A percentile compares a stretch with the other conserved stretches of the same genome.
Evolutionary conservation across 805 yeast species (phyloP).

Genomic region (Hanseniaspora clermontiae): DNA sequence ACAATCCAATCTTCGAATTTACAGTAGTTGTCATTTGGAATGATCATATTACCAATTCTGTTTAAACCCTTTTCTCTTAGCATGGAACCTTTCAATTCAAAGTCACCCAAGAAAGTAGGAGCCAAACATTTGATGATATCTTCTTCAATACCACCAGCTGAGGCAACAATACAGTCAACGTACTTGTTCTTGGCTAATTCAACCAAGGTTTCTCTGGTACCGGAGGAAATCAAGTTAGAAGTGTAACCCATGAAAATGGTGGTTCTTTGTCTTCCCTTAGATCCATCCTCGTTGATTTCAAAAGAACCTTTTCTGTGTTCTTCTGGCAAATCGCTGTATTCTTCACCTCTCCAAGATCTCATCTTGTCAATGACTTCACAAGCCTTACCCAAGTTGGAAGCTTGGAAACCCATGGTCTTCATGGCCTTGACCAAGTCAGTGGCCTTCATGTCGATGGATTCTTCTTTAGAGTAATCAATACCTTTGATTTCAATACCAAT

Average conservation of each 20-base stretch:
- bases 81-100: conserved; percentile 62
- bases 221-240: conserved; percentile 88
- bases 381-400: conserved; percentile 70
- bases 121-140: conserved; percentile 93
- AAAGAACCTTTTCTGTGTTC: conserved; percentile 62
- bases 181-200: conserved; percentile 85
- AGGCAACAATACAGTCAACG: conserved; percentile 90
- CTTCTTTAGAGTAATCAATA: conserved; percentile 72
- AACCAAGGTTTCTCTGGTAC: conserved; percentile 80
- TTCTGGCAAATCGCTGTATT: conserved; percentile 53
- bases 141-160: conserved; percentile 98
- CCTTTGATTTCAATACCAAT: conserved; percentile 66
- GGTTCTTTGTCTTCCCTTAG: conserved; percentile 60
- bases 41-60: conserved; percentile 91
- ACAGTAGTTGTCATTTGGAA: conserved; percentile 96
- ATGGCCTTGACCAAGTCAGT: conserved; percentile 65
- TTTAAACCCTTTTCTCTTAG: conserved; percentile 93
- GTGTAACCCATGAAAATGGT: conserved; percentile 95
- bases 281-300: conserved; percentile 34
- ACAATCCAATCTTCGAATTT: conserved; percentile 97
- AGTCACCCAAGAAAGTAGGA: conserved; percentile 91
- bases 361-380: conserved; percentile 86
- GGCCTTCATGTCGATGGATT: conserved; percentile 67
- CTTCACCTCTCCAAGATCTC: conserved; percentile 87
- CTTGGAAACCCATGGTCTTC: conserved; percentile 97